Conservation (phyloP, 768 basidiomycete genomes). For the Tylopilus sp. region DNA sequence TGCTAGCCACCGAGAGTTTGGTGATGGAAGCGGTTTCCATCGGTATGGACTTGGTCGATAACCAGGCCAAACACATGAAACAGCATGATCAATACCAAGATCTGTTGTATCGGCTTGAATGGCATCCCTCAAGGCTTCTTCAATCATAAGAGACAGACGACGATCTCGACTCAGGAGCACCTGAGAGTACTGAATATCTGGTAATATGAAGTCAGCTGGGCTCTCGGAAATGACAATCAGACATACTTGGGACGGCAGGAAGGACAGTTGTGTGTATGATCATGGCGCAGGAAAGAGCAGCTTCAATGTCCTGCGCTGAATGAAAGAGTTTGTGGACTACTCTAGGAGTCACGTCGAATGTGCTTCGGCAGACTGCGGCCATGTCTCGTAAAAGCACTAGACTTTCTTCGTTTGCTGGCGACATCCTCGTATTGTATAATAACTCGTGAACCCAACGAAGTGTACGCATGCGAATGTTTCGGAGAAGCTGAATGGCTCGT, state of each 20-base stretch:
- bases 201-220: background rate
- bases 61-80: conserved; percentile 19
- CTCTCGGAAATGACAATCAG: background rate
- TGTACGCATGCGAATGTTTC: conserved; percentile 27
- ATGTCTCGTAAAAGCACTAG: conserved; percentile 32
- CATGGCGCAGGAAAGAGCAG: conserved; percentile 24
- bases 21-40: conserved; percentile 14
- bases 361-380: conserved; percentile 38
- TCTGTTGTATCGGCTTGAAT: background rate
- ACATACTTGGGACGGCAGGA: background rate
- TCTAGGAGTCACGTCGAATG: conserved; percentile 25
- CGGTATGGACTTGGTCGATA: conserved; percentile 20
- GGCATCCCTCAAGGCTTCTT: conserved; percentile 3
- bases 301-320: conserved; percentile 21
- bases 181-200: background rate
- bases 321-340: conserved; percentile 4
- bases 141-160: conserved; percentile 27
- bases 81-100: conserved; percentile 18
- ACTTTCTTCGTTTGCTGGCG: conserved; percentile 11
- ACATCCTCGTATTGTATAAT: conserved; percentile 8
- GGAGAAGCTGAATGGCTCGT: conserved; percentile 24
- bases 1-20: conserved; percentile 23
- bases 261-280: conserved; percentile 26
- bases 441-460: conserved; percentile 38
- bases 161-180: conserved; percentile 30